These are phyloP conservation scores for Sordariomycetes sp. DNA, from an alignment of 2,329 filamentous ascomycete species.

Conservation along the genomic window DNA sequence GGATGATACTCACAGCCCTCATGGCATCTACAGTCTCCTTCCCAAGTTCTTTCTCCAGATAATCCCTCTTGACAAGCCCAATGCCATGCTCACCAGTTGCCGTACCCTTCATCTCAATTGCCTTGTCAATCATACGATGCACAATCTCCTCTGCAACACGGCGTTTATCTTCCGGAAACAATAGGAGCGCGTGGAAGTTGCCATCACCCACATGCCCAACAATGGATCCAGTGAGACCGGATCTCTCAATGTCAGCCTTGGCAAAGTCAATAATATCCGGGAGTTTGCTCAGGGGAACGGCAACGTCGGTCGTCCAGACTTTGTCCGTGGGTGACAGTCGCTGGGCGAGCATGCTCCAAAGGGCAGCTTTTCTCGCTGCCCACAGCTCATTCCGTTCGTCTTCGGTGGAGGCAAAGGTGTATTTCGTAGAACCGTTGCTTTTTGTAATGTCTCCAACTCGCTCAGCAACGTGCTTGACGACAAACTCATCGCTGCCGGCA, in stretches of 20 bases:
- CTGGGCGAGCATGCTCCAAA: constrained; percentile 82
- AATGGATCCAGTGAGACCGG: constrained; percentile 79
- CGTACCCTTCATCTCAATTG: constrained; percentile 86
- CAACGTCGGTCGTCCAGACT: constrained; percentile 78
- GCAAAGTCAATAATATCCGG: constrained; percentile 71
- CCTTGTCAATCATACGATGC: constrained; percentile 82
- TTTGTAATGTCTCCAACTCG: constrained; percentile 59
- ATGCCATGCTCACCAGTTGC: constrained; percentile 84
- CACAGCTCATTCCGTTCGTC: constrained; percentile 67
- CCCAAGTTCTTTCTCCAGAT: constrained; percentile 68
- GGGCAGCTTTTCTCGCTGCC: constrained; percentile 70
- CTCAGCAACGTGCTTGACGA: constrained; percentile 65
- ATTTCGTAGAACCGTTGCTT: constrained; percentile 50
- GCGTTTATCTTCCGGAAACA: constrained; percentile 70
- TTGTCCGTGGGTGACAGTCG: constrained; percentile 56
- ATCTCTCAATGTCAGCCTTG: constrained; percentile 78
- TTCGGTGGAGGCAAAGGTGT: constrained; percentile 65
- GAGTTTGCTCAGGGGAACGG: constrained; percentile 65
- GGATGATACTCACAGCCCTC: constrained; percentile 75
- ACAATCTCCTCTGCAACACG: constrained; percentile 68
- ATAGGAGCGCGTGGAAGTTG: constrained; percentile 89
- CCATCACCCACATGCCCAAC: constrained; percentile 87
- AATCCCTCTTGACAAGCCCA: constrained; percentile 77
- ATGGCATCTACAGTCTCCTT: constrained; percentile 73
- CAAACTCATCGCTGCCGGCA: constrained; percentile 66